A percentile compares a stretch with the other conserved stretches of the same genome.
These are phyloP conservation scores for Coemansia sp. DNA, from an alignment of 192 early-diverging fungal species.

Conservation along the genomic window DNA sequence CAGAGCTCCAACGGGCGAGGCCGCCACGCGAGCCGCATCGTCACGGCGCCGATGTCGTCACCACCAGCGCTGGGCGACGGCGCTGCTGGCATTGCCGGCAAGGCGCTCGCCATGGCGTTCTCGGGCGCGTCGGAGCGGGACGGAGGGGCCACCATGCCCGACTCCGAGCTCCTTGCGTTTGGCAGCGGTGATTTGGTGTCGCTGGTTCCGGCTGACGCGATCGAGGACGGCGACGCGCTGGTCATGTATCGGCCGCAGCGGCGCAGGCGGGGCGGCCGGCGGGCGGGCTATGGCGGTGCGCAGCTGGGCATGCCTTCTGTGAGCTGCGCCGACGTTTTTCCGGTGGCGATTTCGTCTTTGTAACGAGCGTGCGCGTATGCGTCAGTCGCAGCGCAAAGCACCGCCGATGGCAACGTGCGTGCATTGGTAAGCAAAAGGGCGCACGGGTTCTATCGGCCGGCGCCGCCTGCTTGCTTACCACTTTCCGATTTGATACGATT, in stretches of 20 bases:
- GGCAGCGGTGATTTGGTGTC: constrained; percentile 41
- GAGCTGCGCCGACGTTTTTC: neutral
- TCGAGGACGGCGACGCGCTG: neutral
- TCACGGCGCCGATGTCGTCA: constrained; percentile 14
- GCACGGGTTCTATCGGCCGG: no score
- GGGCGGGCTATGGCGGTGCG: no score
- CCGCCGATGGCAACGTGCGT: no score
- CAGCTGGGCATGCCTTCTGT: neutral
- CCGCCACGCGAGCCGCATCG: neutral
- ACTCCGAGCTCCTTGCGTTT: constrained; percentile 19
- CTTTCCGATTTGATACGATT: no score
- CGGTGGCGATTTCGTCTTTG: neutral
- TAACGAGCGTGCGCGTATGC: neutral
- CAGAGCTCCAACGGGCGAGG: neutral
- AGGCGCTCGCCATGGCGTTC: constrained; percentile 7
- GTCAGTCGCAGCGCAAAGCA: no score
- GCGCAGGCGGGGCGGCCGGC: constrained; percentile 7
- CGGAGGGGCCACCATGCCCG: neutral
- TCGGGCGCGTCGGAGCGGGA: neutral
- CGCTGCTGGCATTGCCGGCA: constrained; percentile 10
- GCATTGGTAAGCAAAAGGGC: no score
- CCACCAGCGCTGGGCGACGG: constrained; percentile 4
- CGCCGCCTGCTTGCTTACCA: no score
- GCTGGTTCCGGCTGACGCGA: constrained; percentile 6
- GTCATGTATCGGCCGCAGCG: constrained; percentile 7